phyloP scores from a whole-genome alignment of 208 protist genomes.

The Trypanosoma conorhini region DNA sequence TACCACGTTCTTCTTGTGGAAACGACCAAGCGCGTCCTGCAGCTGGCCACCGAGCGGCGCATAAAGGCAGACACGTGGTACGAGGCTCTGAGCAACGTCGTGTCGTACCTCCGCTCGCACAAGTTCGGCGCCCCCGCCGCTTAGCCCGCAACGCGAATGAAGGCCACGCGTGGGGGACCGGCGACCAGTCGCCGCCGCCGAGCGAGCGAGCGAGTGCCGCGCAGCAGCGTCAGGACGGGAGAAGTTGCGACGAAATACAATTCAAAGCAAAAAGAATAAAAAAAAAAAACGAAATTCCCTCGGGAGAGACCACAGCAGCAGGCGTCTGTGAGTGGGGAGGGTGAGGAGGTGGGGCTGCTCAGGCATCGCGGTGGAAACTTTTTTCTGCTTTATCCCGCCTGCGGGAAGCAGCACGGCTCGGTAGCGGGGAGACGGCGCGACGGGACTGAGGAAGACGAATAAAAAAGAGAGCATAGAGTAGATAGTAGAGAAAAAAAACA shows the following conservation, averaged over 20 bases:
- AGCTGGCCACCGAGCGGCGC: slow-evolving; percentile 70
- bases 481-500: background rate
- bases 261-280: background rate
- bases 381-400: background rate
- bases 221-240: background rate
- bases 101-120: slow-evolving; percentile 56
- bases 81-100: slow-evolving; percentile 77
- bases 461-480: background rate
- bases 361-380: background rate
- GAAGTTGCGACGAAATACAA: background rate
- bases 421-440: background rate
- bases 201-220: background rate
- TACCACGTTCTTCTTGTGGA: slow-evolving; percentile 81
- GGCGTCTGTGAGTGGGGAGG: background rate
- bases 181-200: no score
- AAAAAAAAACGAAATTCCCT: no score
- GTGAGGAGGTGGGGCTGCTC: background rate
- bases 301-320: background rate
- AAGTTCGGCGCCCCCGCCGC: background rate
- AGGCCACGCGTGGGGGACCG: background rate
- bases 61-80: slow-evolving; percentile 79
- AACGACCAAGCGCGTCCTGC: slow-evolving; percentile 59
- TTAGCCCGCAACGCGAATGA: background rate
- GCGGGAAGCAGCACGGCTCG: background rate
- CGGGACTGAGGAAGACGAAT: background rate